Base-by-base conservation (phyloP, 73 alveolate genomes). In the Urostyla sp. region DNA sequence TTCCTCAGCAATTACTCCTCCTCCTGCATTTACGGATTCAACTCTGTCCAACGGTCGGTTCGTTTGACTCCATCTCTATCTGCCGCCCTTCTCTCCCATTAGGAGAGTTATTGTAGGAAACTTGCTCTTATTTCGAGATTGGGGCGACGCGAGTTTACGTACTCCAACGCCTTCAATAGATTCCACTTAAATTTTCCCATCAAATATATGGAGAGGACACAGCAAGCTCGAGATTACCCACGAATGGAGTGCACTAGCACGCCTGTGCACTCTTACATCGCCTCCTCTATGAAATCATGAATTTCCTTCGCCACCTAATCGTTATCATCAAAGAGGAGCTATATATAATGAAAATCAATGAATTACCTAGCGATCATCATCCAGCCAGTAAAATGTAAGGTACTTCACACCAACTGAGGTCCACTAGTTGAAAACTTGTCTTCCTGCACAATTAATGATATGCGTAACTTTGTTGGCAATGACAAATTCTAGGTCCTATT, bases 151-250 rank as follows among this genome's bases (percentile, higher is more conserved):
- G 98, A 92, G 84, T 94, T 92, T 43, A 94, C 72, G 46, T 85
- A 94, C 84, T 94, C 98, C 38, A 94, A 66, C n/a, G 98, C 84
- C 87, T 94, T 94, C 45, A 92, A 76, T 53, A 94, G 80, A 15
- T 94, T 92, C 98, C 98, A 94, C 13, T 84, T 69, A 80, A 88
- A 96, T 88, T 96, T 96, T 85, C 88, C 90, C 99, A 96, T 95
- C 60, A 96, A 59, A 84, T 95, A 96, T 27, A 95, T 91, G 26
- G 96, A 93, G 52, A 96, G 96, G 40, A 94, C 99, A 45, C 95
- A 85, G 54, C 98, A 95, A 27, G 98, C 94, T 72, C 99, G 24
- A 55, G 92, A 83, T 83, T 87, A 89, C 10, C 99, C 99, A 81
- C 95, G 72, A 24, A 94, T 94, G 51, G 97, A 87, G 84, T 96